Evolutionary conservation across 2,329 filamentous ascomycete species (phyloP).

Genomic region (Tricladium varicosporioides): DNA sequence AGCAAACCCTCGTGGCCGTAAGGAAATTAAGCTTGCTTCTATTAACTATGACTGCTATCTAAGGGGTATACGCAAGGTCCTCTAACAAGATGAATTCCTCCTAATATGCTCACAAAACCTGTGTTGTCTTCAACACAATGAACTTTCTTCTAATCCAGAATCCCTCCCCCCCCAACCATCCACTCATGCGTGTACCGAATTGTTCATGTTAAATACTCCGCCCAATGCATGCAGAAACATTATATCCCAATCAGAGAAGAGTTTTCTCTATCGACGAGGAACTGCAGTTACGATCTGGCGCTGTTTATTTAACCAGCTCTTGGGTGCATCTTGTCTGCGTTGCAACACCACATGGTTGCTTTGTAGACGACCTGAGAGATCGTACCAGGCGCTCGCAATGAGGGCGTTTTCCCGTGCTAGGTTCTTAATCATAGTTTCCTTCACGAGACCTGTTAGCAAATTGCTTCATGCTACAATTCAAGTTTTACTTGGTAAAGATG

Average conservation of each 20-base stretch:
- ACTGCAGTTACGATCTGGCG: constrained; percentile 61
- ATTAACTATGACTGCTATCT: constrained; percentile 1
- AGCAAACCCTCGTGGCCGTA: constrained; percentile 3
- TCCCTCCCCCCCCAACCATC: constrained; percentile 6
- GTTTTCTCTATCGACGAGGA: constrained; percentile 26
- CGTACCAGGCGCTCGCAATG: constrained; percentile 84
- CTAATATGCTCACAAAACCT: constrained; percentile 2
- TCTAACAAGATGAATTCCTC: constrained; percentile 1
- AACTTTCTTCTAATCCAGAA: constrained; percentile 1
- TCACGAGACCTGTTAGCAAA: constrained; percentile 4
- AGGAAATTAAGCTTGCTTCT: not conserved
- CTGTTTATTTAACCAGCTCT: constrained; percentile 84
- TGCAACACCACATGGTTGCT: constrained; percentile 81
- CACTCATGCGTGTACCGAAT: not conserved
- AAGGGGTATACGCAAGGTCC: constrained; percentile 18
- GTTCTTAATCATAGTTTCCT: constrained; percentile 44
- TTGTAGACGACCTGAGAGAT: constrained; percentile 73
- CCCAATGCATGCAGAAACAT: constrained; percentile 9
- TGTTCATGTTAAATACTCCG: constrained; percentile 6
- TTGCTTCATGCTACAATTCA: no score
- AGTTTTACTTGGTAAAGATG: not conserved
- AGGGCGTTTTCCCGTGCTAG: constrained; percentile 75
- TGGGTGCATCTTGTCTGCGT: constrained; percentile 69
- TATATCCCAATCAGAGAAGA: not conserved
- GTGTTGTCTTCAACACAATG: constrained; percentile 4